phyloP scores from a whole-genome alignment of 352 stramenopile genomes.

The Phytophthora lateralis region DNA sequence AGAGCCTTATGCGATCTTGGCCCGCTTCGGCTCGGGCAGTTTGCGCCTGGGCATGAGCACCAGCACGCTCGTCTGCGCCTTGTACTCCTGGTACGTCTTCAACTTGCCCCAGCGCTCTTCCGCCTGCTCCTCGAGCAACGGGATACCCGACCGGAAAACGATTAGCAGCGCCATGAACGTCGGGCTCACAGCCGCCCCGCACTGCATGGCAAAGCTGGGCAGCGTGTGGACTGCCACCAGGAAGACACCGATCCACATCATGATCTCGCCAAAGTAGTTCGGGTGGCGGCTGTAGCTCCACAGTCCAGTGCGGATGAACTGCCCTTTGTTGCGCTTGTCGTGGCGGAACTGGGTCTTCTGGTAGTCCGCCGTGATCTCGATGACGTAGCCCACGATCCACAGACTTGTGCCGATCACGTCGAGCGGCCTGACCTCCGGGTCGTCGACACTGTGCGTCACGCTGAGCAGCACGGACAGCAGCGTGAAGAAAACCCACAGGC shows the following conservation, averaged over 20 bases:
- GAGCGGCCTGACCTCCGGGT: constrained; percentile 29
- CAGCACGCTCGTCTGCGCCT: constrained; percentile 64
- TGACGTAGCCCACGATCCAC: constrained; percentile 66
- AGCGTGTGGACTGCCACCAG: constrained; percentile 48
- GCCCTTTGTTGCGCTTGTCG: constrained; percentile 62
- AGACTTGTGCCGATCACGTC: constrained; percentile 44
- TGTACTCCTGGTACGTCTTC: constrained; percentile 75
- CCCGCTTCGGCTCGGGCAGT: background rate
- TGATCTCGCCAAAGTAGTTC: constrained; percentile 93
- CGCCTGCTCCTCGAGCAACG: constrained; percentile 73
- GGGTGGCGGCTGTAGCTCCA: constrained; percentile 91
- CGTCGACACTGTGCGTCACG: constrained; percentile 41
- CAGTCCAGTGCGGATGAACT: constrained; percentile 78
- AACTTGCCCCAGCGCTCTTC: constrained; percentile 68
- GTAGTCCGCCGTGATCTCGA: constrained; percentile 71
- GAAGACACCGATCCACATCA: constrained; percentile 86
- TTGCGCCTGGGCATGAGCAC: constrained; percentile 37
- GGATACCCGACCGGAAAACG: constrained; percentile 65
- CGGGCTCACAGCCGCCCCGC: constrained; percentile 55
- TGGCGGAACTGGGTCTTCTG: constrained; percentile 80
- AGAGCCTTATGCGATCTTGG: constrained; percentile 3
- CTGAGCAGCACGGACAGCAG: constrained; percentile 62
- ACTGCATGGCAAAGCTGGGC: constrained; percentile 43
- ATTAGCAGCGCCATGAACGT: constrained; percentile 74
- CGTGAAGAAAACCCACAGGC: constrained; percentile 80